These are phyloP conservation scores for Boletus subcaerulescens DNA, from an alignment of 768 basidiomycete species.

Conservation along the genomic window DNA sequence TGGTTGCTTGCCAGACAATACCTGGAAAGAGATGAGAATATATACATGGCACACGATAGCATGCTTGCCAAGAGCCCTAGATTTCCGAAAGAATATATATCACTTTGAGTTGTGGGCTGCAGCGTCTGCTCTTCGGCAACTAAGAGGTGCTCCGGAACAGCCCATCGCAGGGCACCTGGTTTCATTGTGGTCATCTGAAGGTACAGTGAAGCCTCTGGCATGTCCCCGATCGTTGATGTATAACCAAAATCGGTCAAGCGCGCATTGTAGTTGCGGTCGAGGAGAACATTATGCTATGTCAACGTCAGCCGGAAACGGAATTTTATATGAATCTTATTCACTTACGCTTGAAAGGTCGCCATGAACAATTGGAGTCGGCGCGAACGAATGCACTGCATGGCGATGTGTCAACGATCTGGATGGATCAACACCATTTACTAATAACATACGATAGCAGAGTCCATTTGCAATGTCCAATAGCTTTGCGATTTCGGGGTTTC, in stretches of 20 bases:
- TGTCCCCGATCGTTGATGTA: background rate
- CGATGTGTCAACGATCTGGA: background rate
- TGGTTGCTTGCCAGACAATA: conserved; percentile 5
- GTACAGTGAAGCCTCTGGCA: background rate
- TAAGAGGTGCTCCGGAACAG: conserved; percentile 35
- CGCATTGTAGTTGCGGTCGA: background rate
- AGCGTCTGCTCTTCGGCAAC: conserved; percentile 3
- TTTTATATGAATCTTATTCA: background rate
- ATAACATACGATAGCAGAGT: conserved; percentile 1
- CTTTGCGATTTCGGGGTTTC: background rate
- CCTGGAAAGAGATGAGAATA: conserved; percentile 14
- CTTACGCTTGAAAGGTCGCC: conserved; percentile 13
- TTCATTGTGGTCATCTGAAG: conserved; percentile 29
- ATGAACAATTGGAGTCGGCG: conserved; percentile 2
- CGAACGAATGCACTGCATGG: conserved; percentile 7
- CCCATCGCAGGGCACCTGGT: conserved; percentile 39
- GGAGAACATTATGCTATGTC: conserved; percentile 1
- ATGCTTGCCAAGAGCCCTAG: conserved; percentile 20
- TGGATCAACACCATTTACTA: no score
- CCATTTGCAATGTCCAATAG: conserved; percentile 9
- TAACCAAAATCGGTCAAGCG: conserved; percentile 1
- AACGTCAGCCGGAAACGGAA: background rate
- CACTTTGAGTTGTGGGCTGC: background rate
- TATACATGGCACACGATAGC: background rate
- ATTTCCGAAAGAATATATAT: conserved; percentile 24